These are phyloP conservation scores for Daedaleopsis nitida DNA, from an alignment of 768 basidiomycete species.

Conservation along the genomic window DNA sequence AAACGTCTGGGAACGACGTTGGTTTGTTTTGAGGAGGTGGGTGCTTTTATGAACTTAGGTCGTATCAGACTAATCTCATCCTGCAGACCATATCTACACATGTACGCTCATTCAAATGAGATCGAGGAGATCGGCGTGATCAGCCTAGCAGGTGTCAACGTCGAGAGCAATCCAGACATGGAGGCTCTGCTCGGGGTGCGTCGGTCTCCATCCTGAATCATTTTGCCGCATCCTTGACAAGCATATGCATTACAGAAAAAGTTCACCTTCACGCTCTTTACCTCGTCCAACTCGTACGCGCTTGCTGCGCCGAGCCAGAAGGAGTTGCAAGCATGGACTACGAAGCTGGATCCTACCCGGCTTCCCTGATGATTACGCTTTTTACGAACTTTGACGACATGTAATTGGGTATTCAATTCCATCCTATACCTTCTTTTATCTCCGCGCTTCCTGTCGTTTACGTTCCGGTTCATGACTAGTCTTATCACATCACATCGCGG, in stretches of 20 bases:
- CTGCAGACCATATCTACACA: slow-evolving; percentile 82
- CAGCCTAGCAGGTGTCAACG: slow-evolving; percentile 80
- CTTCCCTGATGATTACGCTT: slow-evolving; percentile 23
- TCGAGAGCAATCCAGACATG: slow-evolving; percentile 85
- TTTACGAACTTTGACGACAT: slow-evolving; percentile 1
- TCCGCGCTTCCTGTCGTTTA: neutral
- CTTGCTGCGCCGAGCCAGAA: slow-evolving; percentile 80
- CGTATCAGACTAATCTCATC: neutral
- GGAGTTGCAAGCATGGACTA: slow-evolving; percentile 84
- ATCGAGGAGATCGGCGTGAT: slow-evolving; percentile 82
- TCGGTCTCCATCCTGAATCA: neutral
- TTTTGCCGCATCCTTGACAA: neutral
- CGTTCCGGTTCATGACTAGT: neutral
- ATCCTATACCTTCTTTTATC: slow-evolving; percentile 7
- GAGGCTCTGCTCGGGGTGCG: slow-evolving; percentile 85
- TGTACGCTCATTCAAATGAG: slow-evolving; percentile 85
- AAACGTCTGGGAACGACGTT: slow-evolving; percentile 80
- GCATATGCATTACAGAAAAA: slow-evolving; percentile 55
- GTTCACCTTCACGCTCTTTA: slow-evolving; percentile 89
- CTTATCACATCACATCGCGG: slow-evolving; percentile 5
- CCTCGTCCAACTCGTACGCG: slow-evolving; percentile 89
- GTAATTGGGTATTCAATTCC: slow-evolving; percentile 12
- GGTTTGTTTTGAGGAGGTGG: slow-evolving; percentile 87
- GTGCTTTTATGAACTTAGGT: neutral
- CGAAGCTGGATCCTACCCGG: slow-evolving; percentile 83